Evolutionary conservation across 1,139 yeast species (phyloP).

Genomic region (Saccharomycopsis hybrid): DNA sequence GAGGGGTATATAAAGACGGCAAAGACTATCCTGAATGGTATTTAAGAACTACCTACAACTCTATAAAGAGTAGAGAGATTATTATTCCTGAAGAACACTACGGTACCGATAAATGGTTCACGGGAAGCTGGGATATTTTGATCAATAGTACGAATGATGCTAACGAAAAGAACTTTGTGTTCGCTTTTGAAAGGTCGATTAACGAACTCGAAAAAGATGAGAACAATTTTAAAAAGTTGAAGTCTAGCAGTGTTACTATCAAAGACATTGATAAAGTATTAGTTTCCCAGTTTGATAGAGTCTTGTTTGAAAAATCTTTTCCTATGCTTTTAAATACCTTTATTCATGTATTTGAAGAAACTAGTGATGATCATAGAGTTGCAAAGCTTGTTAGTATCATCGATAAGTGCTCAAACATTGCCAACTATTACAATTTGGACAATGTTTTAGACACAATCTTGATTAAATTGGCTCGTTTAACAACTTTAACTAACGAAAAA

Average conservation of each 20-base stretch:
- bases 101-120: constrained; percentile 80
- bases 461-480: constrained; percentile 54
- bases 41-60: constrained; percentile 67
- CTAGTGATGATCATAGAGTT: constrained; percentile 84
- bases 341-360: constrained; percentile 73
- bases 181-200: constrained; percentile 15
- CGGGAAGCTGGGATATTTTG: constrained; percentile 85
- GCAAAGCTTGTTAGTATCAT: constrained; percentile 81
- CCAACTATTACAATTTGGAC: constrained; percentile 53
- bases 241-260: constrained; percentile 25
- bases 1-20: constrained; percentile 67
- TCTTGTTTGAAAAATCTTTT: constrained; percentile 59
- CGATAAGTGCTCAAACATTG: constrained; percentile 76
- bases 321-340: constrained; percentile 61
- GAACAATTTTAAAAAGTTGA: constrained; percentile 22
- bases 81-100: constrained; percentile 98
- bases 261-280: constrained; percentile 29
- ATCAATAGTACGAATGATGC: constrained; percentile 38
- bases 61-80: constrained; percentile 81
- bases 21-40: constrained; percentile 85
- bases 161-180: constrained; percentile 14
- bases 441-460: constrained; percentile 61
- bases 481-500: constrained; percentile 40
- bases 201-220: too few relatives aligned
- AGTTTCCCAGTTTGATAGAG: constrained; percentile 52